Evolutionary conservation across 2,329 filamentous ascomycete genomes (phyloP), one percentile per base, ranked within the genome.

Genomic region (Pyrenochaeta sp.): DNA sequence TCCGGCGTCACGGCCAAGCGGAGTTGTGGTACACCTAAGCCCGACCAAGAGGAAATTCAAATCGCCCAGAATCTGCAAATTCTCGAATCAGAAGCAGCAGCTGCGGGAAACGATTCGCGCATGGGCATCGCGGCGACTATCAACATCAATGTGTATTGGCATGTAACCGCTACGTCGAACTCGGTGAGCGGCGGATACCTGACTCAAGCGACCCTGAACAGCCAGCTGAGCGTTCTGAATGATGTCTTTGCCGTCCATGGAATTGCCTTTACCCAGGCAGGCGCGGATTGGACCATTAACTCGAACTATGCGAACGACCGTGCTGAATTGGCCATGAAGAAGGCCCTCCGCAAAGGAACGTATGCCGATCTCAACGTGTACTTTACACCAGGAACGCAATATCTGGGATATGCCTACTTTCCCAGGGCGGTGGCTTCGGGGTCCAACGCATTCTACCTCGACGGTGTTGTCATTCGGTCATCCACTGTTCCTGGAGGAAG

Each of bases 131-230:
- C 24, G 24, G n/a, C 24, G 11, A 53, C 46, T n/a, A 57, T 65
- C 41, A 52, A 40, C 31, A 26, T 72, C 35, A 47, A 62, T 13
- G 63, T 63, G 28, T 72, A 67, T 41, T 69, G 69, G 53, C 69
- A 72, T 42, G 65, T 72, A 34, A 54, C 71, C 22, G 59, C 65
- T 13, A 51, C 24, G 9, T 27, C 24, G 24, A 27, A 10, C 24
- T 27, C 24, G 10, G 24, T 27, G 4, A 27, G 24, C 24, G 24
- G 24, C 24, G 24, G 24, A 4, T 27, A 27, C 14, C 24, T 27
- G 24, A 27, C 24, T 13, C 24, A 27, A 27, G 24, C 24, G 5
- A 35, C 43, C 1, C 37, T 54, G 10, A 27, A 34, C 40, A 32
- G 28, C 28, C 53, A 57, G 24, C 24, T 27, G 11, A 4, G 10